These are phyloP conservation scores for Daedaleopsis nitida DNA, from an alignment of 768 basidiomycete genomes.

Conservation along the genomic window DNA sequence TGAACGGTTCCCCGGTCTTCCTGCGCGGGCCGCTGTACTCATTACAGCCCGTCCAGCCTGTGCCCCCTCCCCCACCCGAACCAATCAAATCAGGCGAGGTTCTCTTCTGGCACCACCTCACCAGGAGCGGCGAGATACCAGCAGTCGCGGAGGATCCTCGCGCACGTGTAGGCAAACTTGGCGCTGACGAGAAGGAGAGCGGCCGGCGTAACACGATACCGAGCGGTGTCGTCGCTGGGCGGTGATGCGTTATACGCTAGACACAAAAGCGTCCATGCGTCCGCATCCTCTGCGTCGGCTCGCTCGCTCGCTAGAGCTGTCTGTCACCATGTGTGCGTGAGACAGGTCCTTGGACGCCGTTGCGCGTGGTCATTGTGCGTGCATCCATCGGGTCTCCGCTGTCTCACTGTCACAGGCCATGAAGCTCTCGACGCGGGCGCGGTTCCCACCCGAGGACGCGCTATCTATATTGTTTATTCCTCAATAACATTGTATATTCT, in stretches of 20 bases:
- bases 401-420: too few relatives aligned
- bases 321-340: too few relatives aligned
- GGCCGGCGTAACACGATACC: background rate
- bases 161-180: constrained; percentile 39
- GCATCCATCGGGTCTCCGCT: too few relatives aligned
- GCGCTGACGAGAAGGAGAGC: constrained; percentile 18
- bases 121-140: constrained; percentile 71
- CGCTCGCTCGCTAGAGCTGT: background rate
- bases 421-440: background rate
- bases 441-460: background rate
- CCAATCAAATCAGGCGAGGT: constrained; percentile 56
- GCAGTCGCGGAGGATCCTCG: constrained; percentile 64
- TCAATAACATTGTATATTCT: constrained; percentile 22
- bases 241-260: background rate
- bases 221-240: constrained; percentile 7
- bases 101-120: constrained; percentile 77
- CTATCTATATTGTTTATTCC: constrained; percentile 24
- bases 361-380: too few relatives aligned
- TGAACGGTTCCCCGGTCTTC: background rate
- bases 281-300: background rate
- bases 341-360: too few relatives aligned
- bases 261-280: too few relatives aligned
- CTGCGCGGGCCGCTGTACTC: constrained; percentile 22
- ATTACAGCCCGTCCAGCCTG: constrained; percentile 37
- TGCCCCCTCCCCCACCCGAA: constrained; percentile 32